phyloP scores from a whole-genome alignment of 176 grass and related monocot species.

The Cenchrus purpureus region DNA sequence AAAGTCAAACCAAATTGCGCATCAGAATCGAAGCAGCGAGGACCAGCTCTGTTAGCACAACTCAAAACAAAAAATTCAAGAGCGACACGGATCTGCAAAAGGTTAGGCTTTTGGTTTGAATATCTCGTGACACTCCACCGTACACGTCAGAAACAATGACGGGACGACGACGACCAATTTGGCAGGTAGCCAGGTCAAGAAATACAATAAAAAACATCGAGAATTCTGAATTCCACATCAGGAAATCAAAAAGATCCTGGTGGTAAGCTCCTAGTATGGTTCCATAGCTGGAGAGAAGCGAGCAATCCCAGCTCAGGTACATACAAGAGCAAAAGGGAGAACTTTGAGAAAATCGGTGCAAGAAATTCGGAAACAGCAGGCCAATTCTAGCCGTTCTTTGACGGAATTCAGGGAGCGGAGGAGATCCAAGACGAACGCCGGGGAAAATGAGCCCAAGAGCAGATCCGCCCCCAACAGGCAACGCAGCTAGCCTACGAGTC shows the following conservation, averaged over 20 bases:
- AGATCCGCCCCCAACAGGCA: background rate
- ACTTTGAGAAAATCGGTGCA: background rate
- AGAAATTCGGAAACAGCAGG: background rate
- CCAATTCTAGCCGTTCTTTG: background rate
- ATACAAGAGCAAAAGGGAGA: background rate
- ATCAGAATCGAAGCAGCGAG: slow-evolving; percentile 27
- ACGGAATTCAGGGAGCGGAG: background rate
- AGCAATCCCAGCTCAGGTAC: background rate
- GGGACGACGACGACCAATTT: background rate
- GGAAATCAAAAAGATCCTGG: background rate
- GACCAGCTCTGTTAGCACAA: background rate
- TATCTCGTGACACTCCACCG: background rate
- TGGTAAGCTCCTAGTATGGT: background rate
- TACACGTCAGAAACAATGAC: background rate
- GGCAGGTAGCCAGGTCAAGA: background rate
- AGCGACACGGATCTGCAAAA: slow-evolving; percentile 6
- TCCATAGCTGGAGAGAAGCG: background rate
- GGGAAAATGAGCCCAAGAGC: background rate
- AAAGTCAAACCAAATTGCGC: slow-evolving; percentile 5
- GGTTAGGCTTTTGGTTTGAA: slow-evolving; percentile 23
- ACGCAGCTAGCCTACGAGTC: background rate
- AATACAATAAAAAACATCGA: background rate
- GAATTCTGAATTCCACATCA: background rate
- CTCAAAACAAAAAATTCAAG: background rate
- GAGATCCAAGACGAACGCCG: background rate